Conservation (phyloP, 805 yeast genomes). For the Wickerhamiella allomyrinae region DNA sequence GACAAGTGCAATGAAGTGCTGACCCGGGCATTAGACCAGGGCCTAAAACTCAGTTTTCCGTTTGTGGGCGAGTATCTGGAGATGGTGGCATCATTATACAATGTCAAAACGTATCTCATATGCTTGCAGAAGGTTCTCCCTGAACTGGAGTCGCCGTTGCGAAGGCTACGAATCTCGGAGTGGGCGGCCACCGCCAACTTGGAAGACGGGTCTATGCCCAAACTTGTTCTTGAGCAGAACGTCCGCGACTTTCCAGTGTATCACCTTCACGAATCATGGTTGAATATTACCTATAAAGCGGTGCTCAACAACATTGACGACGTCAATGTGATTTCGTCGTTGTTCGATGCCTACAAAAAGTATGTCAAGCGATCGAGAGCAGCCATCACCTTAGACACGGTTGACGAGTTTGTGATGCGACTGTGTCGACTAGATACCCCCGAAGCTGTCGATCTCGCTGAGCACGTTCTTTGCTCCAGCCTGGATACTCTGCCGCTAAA, state of each 20-base stretch:
- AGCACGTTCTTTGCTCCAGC: slow-evolving; percentile 11
- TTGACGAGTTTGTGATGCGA: slow-evolving; percentile 18
- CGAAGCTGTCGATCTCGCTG: slow-evolving; percentile 13
- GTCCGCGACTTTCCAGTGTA: background rate
- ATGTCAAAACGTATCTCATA: slow-evolving; percentile 11
- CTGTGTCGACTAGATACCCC: slow-evolving; percentile 8
- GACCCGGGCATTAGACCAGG: slow-evolving; percentile 6
- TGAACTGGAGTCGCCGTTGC: slow-evolving; percentile 6
- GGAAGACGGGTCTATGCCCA: background rate
- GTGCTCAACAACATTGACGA: slow-evolving; percentile 15
- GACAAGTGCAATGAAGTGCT: slow-evolving; percentile 19
- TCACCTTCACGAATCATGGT: slow-evolving; percentile 14
- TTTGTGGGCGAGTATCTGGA: slow-evolving; percentile 18
- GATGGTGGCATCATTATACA: slow-evolving; percentile 15
- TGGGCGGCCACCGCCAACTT: background rate
- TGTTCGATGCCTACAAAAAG: slow-evolving; percentile 11
- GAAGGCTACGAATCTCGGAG: slow-evolving; percentile 10
- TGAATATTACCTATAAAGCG: slow-evolving; percentile 18
- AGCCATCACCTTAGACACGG: slow-evolving; percentile 7
- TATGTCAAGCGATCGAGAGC: slow-evolving; percentile 1
- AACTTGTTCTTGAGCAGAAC: slow-evolving; percentile 1
- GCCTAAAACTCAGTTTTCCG: slow-evolving; percentile 10
- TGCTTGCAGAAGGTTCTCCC: slow-evolving; percentile 14
- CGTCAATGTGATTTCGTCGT: slow-evolving; percentile 5
- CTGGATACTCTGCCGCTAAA: slow-evolving; percentile 7